Conservation (phyloP, 192 early-diverging fungal species). For the Backusella morwellensis region DNA sequence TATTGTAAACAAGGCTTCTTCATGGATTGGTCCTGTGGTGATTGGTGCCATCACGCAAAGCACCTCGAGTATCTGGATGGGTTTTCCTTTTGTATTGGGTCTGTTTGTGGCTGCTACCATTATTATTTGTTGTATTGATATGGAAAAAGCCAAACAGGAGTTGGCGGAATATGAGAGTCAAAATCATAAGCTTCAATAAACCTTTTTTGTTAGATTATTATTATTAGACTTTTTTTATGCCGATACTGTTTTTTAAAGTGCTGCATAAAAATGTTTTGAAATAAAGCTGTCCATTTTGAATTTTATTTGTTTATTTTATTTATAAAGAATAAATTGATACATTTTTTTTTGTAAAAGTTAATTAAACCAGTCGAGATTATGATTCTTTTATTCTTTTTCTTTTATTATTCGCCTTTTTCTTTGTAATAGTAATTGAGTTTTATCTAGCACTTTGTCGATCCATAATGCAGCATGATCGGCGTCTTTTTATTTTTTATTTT, state of each 20-base stretch:
- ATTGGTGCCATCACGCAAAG: conserved; percentile 32
- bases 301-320: background rate
- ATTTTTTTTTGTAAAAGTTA: too few species aligned
- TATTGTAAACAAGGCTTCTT: conserved; percentile 37
- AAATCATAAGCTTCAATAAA: background rate
- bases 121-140: conserved; percentile 18
- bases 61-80: conserved; percentile 25
- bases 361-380: background rate
- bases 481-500: background rate
- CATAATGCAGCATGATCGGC: background rate
- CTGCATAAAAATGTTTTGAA: background rate
- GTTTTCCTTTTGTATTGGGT: conserved; percentile 17
- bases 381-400: too few species aligned
- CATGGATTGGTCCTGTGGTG: conserved; percentile 39
- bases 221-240: background rate
- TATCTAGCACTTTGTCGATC: background rate
- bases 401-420: background rate
- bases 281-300: background rate
- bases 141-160: conserved; percentile 22
- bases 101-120: conserved; percentile 12
- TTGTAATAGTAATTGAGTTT: background rate
- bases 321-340: background rate
- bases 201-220: background rate
- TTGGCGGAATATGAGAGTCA: conserved; percentile 7
- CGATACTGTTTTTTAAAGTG: background rate